Percentiles rank a stretch among this genome's conserved stretches.
phyloP scores from a whole-genome alignment of 139 green algal species.

The Chloropicon primus region DNA sequence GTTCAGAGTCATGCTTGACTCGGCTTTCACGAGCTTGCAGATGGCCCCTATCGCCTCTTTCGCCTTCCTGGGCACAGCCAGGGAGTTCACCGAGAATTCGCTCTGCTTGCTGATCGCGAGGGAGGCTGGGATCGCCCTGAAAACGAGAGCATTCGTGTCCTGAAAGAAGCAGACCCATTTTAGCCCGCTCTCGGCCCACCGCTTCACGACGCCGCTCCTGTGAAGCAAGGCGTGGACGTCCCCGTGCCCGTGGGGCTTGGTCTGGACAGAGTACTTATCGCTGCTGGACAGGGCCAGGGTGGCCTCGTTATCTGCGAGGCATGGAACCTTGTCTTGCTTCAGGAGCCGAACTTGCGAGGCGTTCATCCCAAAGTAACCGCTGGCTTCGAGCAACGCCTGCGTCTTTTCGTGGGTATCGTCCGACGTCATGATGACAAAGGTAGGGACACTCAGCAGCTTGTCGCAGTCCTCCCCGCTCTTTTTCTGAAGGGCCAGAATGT shows the following conservation, averaged over 20 bases:
- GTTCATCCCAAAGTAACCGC: conserved; percentile 75
- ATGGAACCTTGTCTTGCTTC: conserved; percentile 98
- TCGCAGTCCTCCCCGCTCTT: not conserved
- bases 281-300: conserved; percentile 58
- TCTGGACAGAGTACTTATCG: conserved; percentile 62
- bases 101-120: conserved; percentile 50
- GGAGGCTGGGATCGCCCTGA: conserved; percentile 69
- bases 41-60: conserved; percentile 84
- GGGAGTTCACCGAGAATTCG: conserved; percentile 83
- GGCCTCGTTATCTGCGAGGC: conserved; percentile 76
- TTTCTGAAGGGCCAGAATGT: conserved; percentile 77
- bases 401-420: conserved; percentile 90
- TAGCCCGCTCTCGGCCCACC: conserved; percentile 53
- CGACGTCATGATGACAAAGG: conserved; percentile 95
- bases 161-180: conserved; percentile 96
- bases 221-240: conserved; percentile 94
- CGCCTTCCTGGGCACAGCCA: conserved; percentile 79
- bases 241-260: conserved; percentile 95
- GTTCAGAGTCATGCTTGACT: conserved; percentile 75
- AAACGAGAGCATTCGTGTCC: conserved; percentile 94
- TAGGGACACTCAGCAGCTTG: conserved; percentile 31
- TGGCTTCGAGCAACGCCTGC: conserved; percentile 52
- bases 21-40: conserved; percentile 24
- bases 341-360: conserved; percentile 63
- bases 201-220: conserved; percentile 43